Conservation (phyloP, 2,329 filamentous ascomycete species). For the Fusarium cyanostomum region DNA sequence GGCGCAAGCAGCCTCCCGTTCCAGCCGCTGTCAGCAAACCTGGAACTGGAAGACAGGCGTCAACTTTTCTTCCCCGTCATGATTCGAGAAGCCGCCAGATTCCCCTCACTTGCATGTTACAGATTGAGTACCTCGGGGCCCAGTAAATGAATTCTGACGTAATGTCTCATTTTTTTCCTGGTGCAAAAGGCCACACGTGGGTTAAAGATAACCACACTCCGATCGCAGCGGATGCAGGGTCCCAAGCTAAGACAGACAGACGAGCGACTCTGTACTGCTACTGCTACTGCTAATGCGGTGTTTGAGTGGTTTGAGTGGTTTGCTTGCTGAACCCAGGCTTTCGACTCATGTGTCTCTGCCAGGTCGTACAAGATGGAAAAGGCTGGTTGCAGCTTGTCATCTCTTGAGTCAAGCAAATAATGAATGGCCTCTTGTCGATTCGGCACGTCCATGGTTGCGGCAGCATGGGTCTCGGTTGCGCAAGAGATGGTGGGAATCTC, state of each 20-base stretch:
- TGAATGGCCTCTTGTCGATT: not conserved
- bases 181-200: too few species aligned
- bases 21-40: not conserved
- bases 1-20: not conserved
- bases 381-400: conserved; percentile 30
- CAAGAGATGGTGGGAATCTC: conserved; percentile 20
- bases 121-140: conserved; percentile 10
- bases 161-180: conserved; percentile 8
- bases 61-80: not conserved
- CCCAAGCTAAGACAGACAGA: conserved; percentile 19
- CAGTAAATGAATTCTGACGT: conserved; percentile 25
- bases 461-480: conserved; percentile 29
- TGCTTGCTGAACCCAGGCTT: too few species aligned
- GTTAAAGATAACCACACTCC: too few species aligned
- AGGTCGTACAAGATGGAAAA: conserved; percentile 20
- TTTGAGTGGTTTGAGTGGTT: too few species aligned
- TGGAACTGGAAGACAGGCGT: conserved; percentile 3
- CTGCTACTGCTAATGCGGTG: too few species aligned
- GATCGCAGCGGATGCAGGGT: conserved; percentile 9
- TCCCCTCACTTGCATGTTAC: conserved; percentile 2
- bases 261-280: too few species aligned
- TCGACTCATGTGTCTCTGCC: too few species aligned
- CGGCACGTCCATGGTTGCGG: conserved; percentile 3
- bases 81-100: conserved; percentile 1
- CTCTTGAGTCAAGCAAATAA: conserved; percentile 8